Conservation (phyloP, 106 monocot species). For the Hemerocallis citrina region DNA sequence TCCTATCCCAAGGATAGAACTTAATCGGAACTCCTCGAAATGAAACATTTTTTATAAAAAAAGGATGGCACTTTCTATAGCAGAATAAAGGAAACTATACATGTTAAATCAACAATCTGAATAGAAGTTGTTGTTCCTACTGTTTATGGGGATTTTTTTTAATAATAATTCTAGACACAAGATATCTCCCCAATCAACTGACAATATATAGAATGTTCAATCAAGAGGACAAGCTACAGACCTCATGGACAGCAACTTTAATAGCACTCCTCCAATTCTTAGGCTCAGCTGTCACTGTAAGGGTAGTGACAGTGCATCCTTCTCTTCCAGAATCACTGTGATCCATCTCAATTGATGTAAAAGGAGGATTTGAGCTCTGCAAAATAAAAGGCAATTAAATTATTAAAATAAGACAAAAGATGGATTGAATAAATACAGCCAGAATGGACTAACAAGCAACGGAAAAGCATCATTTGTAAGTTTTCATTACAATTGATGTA, state of each 20-base stretch:
- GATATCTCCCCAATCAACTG: no score
- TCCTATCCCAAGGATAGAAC: no score
- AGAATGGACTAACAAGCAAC: not conserved
- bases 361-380: constrained; percentile 98
- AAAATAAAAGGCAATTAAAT: not conserved
- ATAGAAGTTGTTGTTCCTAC: no score
- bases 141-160: no score
- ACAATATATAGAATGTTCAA: no score
- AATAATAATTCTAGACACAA: no score
- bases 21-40: no score
- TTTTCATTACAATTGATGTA: not conserved
- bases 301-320: constrained; percentile 98
- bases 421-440: not conserved
- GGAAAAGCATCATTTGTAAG: not conserved
- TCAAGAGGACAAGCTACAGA: constrained; percentile 19
- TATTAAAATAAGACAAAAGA: no score
- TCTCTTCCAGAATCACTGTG: constrained; percentile 99
- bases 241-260: constrained; percentile 98
- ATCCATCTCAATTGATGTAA: constrained; percentile 90
- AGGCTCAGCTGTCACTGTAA: constrained; percentile 90
- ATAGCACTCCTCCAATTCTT: constrained; percentile 86
- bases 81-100: no score
- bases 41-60: no score
- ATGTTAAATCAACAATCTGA: no score
- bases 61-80: no score